A percentile compares a stretch with the other conserved stretches of the same genome.
Conservation (phyloP, 805 yeast species). For the Candida gorgasii region DNA sequence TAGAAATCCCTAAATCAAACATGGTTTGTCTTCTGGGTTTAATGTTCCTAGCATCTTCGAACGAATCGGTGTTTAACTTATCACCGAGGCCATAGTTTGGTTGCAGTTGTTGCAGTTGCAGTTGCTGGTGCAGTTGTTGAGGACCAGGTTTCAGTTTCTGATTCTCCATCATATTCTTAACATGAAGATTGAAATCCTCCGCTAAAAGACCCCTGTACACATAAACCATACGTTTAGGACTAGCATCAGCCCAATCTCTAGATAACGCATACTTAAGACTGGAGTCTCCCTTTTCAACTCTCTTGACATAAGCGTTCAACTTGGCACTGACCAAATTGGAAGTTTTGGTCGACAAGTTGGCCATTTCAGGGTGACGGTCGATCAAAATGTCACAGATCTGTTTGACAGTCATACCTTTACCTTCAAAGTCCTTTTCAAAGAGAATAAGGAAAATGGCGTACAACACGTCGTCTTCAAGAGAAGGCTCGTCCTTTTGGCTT, state of each 20-base stretch:
- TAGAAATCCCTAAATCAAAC: constrained; percentile 49
- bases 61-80: constrained; percentile 24
- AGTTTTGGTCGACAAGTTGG: constrained; percentile 74
- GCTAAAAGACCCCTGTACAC: constrained; percentile 79
- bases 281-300: constrained; percentile 81
- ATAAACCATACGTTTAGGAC: constrained; percentile 87
- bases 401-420: constrained; percentile 86
- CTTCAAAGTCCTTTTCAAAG: constrained; percentile 65
- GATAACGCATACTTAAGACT: constrained; percentile 71
- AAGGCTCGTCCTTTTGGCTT: constrained; percentile 54
- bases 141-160: constrained; percentile 15
- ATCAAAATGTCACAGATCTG: constrained; percentile 77
- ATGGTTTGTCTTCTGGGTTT: constrained; percentile 55
- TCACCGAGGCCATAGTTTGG: constrained; percentile 4
- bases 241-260: constrained; percentile 89
- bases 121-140: not conserved
- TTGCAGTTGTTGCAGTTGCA: not conserved
- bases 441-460: constrained; percentile 73
- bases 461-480: constrained; percentile 74
- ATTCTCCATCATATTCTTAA: constrained; percentile 58
- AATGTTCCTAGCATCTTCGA: constrained; percentile 37
- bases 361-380: constrained; percentile 82
- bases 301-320: constrained; percentile 79
- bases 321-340: constrained; percentile 82
- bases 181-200: constrained; percentile 73